Evolutionary conservation across 176 grass and related monocot species (phyloP), one percentile per base, ranked within the genome.

Genomic region (Cenchrus americanus): DNA sequence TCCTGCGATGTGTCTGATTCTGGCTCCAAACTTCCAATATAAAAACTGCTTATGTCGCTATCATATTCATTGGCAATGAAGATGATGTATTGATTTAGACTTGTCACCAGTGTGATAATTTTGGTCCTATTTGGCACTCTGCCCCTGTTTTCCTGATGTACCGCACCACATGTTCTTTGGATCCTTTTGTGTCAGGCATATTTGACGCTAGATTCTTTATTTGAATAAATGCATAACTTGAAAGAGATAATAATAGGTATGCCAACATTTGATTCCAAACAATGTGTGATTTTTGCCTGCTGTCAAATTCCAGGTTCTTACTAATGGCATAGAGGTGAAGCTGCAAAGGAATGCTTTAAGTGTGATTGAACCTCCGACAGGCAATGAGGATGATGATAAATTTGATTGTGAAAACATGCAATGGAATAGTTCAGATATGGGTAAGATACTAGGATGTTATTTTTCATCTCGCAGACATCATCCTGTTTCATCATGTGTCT

Each of bases 241-340:
- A 17, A 27, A 64, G 51, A 50, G 11, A 30, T 44, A 11, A 67
- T n/a, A 10, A 66, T 66, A 43, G 14, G 46, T 43, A 8, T 69
- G 21, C 14, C 13, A 81, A 59, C 42, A 19, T 44, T 59, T 82
- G 23, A 26, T 60, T n/a, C 24, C 27, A 11, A 76, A 77, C n/a
- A 50, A 57, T 66, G 69, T 50, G 13, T 69, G 41, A 76, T 14
- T 54, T 22, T 48, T 64, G n/a, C n/a, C 22, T 60, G 12, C 49
- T 80, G 21, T 86, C 19, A 53, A 71, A 62, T 80, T 78, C 30
- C 58, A 93, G 91, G 88, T 93, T 85, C 85, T 93, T 27, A 90
- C 91, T 42, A 93, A 93, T 88, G 91, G 91, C 63, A 90, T 88
- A 80, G 89, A 94, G 81, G 92, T 94, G 57, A 94, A 94, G 53